Percentiles rank a stretch among this genome's conserved stretches.
Conservation (phyloP, 1,284 basidiomycete genomes). For the Xerocomus subilludens region DNA sequence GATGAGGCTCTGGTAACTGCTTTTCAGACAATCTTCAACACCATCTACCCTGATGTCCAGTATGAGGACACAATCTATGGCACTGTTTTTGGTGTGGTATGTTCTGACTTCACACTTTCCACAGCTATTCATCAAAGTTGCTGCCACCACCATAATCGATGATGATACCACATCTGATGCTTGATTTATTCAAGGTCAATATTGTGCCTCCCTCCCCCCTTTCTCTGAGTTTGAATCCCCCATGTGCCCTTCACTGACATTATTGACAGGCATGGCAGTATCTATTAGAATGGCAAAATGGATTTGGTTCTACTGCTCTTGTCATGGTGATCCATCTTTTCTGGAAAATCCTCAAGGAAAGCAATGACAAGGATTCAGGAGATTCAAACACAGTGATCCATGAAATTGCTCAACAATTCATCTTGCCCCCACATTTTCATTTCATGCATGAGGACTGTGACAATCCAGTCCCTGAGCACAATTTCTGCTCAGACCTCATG, state of each 20-base stretch:
- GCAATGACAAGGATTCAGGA: background rate
- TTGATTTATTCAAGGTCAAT: too few species aligned
- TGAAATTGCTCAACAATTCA: background rate
- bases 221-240: too few species aligned
- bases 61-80: constrained; percentile 14
- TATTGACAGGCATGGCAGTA: constrained; percentile 23
- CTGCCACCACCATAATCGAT: too few species aligned
- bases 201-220: too few species aligned
- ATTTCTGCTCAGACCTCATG: constrained; percentile 29
- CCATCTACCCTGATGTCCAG: constrained; percentile 20
- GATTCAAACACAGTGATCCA: background rate
- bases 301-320: constrained; percentile 28
- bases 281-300: constrained; percentile 27
- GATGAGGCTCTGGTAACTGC: constrained; percentile 13
- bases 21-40: constrained; percentile 26
- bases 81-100: constrained; percentile 25
- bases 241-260: constrained; percentile 4
- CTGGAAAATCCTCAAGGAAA: constrained; percentile 16
- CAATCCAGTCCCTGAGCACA: background rate
- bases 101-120: background rate
- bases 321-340: constrained; percentile 22
- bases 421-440: background rate
- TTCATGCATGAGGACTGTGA: constrained; percentile 33
- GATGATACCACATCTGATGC: too few species aligned
- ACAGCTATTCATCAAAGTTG: too few species aligned